These are phyloP conservation scores for Trebouxia sp. DNA, from an alignment of 139 green algal species.

Conservation along the genomic window DNA sequence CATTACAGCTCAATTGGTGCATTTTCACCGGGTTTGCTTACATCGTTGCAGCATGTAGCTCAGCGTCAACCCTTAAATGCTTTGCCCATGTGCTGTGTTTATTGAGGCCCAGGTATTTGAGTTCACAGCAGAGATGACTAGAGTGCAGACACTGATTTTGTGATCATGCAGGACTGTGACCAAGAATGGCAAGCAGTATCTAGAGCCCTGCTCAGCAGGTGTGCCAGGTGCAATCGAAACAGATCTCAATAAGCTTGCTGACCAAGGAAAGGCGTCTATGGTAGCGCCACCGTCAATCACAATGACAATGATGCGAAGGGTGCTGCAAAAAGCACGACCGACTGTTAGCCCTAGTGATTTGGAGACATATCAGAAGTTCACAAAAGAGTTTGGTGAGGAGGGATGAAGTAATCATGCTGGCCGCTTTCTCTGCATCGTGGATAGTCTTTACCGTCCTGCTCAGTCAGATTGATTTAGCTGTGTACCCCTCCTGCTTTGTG, in stretches of 20 bases:
- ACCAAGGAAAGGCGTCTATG: conserved; percentile 41
- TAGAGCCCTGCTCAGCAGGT: not conserved
- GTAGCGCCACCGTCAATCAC: conserved; percentile 77
- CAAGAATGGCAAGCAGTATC: not conserved
- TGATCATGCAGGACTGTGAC: not conserved
- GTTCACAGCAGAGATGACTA: too few species aligned
- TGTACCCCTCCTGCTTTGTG: too few species aligned
- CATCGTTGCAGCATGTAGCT: not conserved
- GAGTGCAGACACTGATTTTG: too few species aligned
- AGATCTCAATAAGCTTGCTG: conserved; percentile 5
- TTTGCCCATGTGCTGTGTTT: not conserved
- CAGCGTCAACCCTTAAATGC: not conserved
- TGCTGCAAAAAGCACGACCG: conserved; percentile 81
- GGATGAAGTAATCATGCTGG: conserved; percentile 39
- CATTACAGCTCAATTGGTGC: too few species aligned
- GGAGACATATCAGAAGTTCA: conserved; percentile 89
- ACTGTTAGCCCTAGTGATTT: conserved; percentile 91
- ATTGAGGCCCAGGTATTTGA: too few species aligned
- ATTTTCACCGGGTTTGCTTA: not conserved
- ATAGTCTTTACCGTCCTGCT: not conserved
- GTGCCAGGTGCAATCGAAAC: not conserved
- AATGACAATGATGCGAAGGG: conserved; percentile 86
- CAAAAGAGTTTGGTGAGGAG: conserved; percentile 96
- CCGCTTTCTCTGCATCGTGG: too few species aligned
- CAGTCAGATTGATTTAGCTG: not conserved